Conservation (phyloP, 73 alveolate species). For the Paramecium octaurelia region DNA sequence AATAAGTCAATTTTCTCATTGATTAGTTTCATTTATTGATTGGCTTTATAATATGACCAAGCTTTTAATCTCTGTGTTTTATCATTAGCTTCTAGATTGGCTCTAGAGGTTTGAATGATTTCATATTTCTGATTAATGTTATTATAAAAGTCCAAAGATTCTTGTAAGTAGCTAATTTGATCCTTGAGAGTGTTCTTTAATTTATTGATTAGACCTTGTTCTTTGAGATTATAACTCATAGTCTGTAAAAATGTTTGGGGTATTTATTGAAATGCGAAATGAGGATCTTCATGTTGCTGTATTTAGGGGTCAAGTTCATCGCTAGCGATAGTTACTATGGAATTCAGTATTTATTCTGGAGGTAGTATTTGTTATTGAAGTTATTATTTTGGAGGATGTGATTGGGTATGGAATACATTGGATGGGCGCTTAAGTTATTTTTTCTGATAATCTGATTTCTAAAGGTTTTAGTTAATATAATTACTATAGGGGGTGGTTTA, state of each 20-base stretch:
- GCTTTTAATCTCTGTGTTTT: neutral
- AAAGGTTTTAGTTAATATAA: neutral
- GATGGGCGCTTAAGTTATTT: conserved; percentile 4
- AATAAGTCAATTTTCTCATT: neutral
- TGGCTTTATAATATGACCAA: neutral
- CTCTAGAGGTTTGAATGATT: neutral
- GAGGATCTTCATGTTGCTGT: neutral
- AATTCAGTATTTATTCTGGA: neutral
- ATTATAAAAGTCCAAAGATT: neutral
- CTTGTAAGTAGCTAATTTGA: neutral
- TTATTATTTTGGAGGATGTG: neutral
- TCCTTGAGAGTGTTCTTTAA: neutral
- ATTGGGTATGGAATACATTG: neutral
- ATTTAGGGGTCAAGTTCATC: neutral
- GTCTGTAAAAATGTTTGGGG: neutral
- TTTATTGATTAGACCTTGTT: neutral
- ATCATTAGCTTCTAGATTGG: neutral
- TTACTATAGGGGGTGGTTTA: neutral
- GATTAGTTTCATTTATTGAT: neutral
- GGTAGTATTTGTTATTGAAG: neutral
- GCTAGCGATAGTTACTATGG: neutral
- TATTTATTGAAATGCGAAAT: neutral
- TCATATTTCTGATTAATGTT: neutral
- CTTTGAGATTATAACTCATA: neutral
- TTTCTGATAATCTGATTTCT: neutral